These are phyloP conservation scores for Friedmanniomyces simplex DNA, from an alignment of 495 filamentous ascomycete genomes.

Conservation along the genomic window DNA sequence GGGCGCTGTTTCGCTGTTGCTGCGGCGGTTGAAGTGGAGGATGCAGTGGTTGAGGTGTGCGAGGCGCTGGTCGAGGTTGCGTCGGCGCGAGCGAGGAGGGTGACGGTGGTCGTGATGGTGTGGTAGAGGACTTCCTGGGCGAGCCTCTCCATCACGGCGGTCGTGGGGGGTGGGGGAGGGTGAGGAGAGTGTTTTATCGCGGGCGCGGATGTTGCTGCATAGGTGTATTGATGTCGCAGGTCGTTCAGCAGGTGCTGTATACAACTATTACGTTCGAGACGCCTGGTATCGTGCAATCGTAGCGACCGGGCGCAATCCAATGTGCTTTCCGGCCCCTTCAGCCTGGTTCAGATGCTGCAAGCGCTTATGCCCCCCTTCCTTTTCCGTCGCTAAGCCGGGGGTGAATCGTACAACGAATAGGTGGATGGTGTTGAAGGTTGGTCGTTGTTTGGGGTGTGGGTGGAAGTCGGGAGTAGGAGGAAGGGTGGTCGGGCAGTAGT, in stretches of 20 bases:
- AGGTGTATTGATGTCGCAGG: conserved; percentile 1
- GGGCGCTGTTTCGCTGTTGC: conserved; percentile 33
- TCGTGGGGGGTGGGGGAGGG: too few relatives aligned
- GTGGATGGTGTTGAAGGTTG: background rate
- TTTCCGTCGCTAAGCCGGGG: background rate
- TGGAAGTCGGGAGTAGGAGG: background rate
- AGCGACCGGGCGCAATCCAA: background rate
- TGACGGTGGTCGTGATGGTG: conserved; percentile 7
- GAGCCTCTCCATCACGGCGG: conserved; percentile 6
- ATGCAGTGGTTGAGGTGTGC: conserved; percentile 8
- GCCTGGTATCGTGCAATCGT: background rate
- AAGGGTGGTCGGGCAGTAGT: background rate
- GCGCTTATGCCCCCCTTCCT: background rate
- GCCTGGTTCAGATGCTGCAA: background rate
- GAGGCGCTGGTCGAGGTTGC: conserved; percentile 1
- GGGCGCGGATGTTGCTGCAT: background rate
- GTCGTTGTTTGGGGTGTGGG: background rate
- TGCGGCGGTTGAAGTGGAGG: conserved; percentile 23
- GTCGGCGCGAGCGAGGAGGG: conserved; percentile 10
- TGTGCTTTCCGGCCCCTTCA: background rate
- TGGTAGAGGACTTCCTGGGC: conserved; percentile 3
- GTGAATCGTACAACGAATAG: too few relatives aligned
- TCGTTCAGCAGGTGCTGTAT: background rate
- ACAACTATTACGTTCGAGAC: background rate
- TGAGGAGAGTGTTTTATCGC: conserved; percentile 1